Evolutionary conservation across 2,329 filamentous ascomycete genomes (phyloP), one percentile per base, ranked within the genome.

Genomic region (Penicillium sp.): DNA sequence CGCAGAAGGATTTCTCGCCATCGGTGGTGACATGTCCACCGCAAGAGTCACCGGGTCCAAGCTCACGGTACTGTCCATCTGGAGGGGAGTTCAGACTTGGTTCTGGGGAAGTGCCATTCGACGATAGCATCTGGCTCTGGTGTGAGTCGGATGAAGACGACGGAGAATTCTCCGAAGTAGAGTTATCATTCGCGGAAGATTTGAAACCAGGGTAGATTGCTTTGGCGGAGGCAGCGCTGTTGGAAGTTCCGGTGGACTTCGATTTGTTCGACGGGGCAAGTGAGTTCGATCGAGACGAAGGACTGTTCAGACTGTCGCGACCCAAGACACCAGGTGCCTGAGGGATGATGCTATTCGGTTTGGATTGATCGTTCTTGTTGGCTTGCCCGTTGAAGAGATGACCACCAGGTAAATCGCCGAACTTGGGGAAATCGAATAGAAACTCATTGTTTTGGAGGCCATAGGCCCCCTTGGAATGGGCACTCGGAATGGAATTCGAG

Each of bases 391-490:
- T 80, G 58, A 84, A 79, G 13, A 84, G 76, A 58, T 82, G 80
- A 4, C 78, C 74, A 29, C 78, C 79, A 20, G 84, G 82, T 26
- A 95, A 82, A 57, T 86, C 83, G 45, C 94, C 94, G 68, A 99
- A 97, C 70, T 89, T 92, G 62, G 94, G 93, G 62, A 97, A 97
- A 64, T 97, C 93, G 66, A 99, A 97, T 64, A 93, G 88, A 70
- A 97, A 97, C 71, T 89, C 92, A 71, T 89, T 88, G 60, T 89
- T 88, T 66, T 81, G 85, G 53, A 87, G 78, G 63, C 85, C 87
- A 72, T 66, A 81, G 77, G 67, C 82, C 78, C 68, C 74, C 45
- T 73, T 76, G 22, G 68, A 74, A 55, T 78, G 74, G 67, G 72
- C 72, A 32, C 74, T 74, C 14, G 79, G 80, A 58, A 78, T 76